A percentile compares a stretch with the other conserved stretches of the same genome.
phyloP scores from a whole-genome alignment of 805 yeast species.

The Myxozyma nipponensis region DNA sequence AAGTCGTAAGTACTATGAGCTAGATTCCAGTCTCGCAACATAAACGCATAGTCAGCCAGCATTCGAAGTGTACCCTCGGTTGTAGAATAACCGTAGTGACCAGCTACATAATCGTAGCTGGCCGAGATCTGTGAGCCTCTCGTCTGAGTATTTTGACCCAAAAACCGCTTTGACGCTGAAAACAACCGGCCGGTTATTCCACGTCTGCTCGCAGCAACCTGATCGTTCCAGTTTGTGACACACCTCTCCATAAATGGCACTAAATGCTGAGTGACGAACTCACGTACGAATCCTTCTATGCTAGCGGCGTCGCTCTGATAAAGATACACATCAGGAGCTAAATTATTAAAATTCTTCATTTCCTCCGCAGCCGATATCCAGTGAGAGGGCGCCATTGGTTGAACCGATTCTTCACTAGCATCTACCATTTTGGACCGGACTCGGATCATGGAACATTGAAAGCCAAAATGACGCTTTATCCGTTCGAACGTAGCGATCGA shows the following conservation, averaged over 20 bases:
- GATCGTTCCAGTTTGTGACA: conserved; percentile 81
- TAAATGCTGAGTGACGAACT: conserved; percentile 48
- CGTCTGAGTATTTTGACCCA: conserved; percentile 37
- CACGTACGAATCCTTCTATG: conserved; percentile 43
- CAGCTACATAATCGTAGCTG: conserved; percentile 49
- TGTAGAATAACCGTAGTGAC: conserved; percentile 57
- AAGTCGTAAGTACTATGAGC: conserved; percentile 82
- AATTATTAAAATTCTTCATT: conserved; percentile 27
- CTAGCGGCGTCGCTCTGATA: conserved; percentile 39
- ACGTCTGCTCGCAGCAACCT: conserved; percentile 49
- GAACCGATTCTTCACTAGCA: conserved; percentile 11
- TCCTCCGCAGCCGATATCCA: conserved; percentile 49
- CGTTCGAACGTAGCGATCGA: conserved; percentile 42
- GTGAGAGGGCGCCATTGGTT: conserved; percentile 34
- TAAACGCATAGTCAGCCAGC: conserved; percentile 88
- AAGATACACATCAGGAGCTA: conserved; percentile 14
- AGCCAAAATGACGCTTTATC: conserved; percentile 41
- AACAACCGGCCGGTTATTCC: conserved; percentile 72
- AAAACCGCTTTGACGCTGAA: conserved; percentile 60
- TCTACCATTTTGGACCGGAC: conserved; percentile 10
- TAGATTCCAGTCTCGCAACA: conserved; percentile 81
- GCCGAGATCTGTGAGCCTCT: conserved; percentile 28
- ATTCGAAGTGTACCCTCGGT: conserved; percentile 73
- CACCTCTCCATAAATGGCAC: conserved; percentile 84
- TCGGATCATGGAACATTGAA: conserved; percentile 34